phyloP scores from a whole-genome alignment of 768 basidiomycete genomes.

The Serendipita sp. region DNA sequence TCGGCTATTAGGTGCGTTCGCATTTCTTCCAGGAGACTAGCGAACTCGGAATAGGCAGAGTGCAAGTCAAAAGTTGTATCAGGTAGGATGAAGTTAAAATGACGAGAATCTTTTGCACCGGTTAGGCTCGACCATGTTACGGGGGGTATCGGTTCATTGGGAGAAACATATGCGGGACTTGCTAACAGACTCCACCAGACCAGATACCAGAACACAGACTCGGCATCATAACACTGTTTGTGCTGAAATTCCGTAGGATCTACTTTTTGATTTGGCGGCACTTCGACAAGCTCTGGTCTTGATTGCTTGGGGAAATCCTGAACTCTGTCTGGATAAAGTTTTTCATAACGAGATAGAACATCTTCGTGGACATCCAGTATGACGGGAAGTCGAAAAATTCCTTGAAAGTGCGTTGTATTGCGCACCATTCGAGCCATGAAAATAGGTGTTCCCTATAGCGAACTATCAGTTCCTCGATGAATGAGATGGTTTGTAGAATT shows the following conservation, averaged over 20 bases:
- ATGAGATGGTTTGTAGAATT: background rate
- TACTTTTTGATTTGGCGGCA: background rate
- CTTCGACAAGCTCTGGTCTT: background rate
- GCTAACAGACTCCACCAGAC: background rate
- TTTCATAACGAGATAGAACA: background rate
- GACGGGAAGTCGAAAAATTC: background rate
- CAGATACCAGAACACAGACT: background rate
- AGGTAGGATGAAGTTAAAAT: background rate
- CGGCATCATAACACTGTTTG: background rate
- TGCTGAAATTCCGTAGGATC: background rate
- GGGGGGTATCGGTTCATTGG: background rate
- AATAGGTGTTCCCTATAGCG: background rate
- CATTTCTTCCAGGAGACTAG: background rate
- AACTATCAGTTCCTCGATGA: background rate
- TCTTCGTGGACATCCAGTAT: background rate
- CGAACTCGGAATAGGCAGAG: background rate
- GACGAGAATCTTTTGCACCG: background rate
- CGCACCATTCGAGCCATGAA: slow-evolving; percentile 1
- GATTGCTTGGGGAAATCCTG: background rate
- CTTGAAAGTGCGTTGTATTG: background rate
- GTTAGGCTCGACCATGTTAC: background rate
- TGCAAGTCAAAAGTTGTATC: background rate
- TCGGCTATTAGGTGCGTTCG: background rate
- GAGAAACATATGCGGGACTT: background rate
- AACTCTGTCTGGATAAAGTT: background rate